Conservation (phyloP, 805 yeast genomes). For the Ogataea nitratoaversa region DNA sequence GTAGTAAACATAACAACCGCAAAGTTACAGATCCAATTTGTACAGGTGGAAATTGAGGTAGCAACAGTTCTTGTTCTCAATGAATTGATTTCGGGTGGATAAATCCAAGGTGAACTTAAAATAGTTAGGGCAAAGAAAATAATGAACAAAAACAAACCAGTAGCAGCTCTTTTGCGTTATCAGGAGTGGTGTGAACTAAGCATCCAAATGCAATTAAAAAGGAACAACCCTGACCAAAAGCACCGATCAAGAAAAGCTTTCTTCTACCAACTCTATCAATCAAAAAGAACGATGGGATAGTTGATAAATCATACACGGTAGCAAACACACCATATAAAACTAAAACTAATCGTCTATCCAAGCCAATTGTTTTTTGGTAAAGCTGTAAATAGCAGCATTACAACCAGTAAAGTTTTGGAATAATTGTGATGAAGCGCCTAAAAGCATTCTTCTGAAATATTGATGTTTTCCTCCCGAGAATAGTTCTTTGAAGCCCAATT, state of each 20-base stretch:
- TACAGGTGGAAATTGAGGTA: slow-evolving; percentile 56
- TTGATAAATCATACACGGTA: slow-evolving; percentile 55
- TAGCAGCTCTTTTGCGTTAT: slow-evolving; percentile 62
- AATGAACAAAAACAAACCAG: slow-evolving; percentile 59
- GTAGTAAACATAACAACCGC: slow-evolving; percentile 71
- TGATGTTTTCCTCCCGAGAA: slow-evolving; percentile 46
- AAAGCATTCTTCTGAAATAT: slow-evolving; percentile 54
- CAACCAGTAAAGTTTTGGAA: slow-evolving; percentile 72
- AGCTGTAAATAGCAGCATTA: slow-evolving; percentile 65
- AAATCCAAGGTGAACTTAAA: slow-evolving; percentile 49
- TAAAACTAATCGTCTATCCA: slow-evolving; percentile 48
- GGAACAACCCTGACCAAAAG: slow-evolving; percentile 45
- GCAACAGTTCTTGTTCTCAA: slow-evolving; percentile 67
- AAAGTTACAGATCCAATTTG: slow-evolving; percentile 68
- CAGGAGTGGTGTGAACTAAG: slow-evolving; percentile 34
- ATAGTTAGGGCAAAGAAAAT: slow-evolving; percentile 49
- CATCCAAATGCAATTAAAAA: slow-evolving; percentile 49
- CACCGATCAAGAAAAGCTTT: slow-evolving; percentile 41
- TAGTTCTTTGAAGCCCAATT: slow-evolving; percentile 40
- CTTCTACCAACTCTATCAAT: slow-evolving; percentile 70
- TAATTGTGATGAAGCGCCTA: slow-evolving; percentile 64
- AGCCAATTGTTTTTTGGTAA: slow-evolving; percentile 49
- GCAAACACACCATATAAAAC: slow-evolving; percentile 64
- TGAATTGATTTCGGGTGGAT: slow-evolving; percentile 65
- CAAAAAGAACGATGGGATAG: slow-evolving; percentile 57